These are phyloP conservation scores for Aureobasidium pullulans DNA, from an alignment of 2,329 filamentous ascomycete genomes.

Conservation along the genomic window DNA sequence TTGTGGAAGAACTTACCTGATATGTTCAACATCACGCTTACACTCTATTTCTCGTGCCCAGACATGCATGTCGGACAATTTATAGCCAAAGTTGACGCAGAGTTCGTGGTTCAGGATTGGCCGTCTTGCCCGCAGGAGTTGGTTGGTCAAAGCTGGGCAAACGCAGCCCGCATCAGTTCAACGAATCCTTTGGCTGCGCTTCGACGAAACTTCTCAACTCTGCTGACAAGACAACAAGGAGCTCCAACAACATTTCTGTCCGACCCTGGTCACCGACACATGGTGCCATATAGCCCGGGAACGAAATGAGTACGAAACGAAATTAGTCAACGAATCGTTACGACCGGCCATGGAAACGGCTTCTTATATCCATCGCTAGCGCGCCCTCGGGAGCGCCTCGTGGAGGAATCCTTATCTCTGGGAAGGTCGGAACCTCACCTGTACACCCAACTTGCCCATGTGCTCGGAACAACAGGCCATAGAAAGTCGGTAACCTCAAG, in stretches of 20 bases:
- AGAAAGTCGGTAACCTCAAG: slow-evolving; percentile 2
- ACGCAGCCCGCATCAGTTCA: not conserved
- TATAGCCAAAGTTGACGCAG: not conserved
- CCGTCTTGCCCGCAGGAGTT: not conserved
- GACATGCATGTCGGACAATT: not conserved
- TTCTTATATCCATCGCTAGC: slow-evolving; percentile 2
- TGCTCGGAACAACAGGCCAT: not conserved
- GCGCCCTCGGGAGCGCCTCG: slow-evolving; percentile 1
- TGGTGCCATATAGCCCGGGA: not conserved
- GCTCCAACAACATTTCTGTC: not conserved
- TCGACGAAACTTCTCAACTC: not conserved
- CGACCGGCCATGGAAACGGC: slow-evolving; percentile 3
- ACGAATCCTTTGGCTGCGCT: not conserved
- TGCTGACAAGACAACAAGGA: slow-evolving; percentile 3
- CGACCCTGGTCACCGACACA: not conserved
- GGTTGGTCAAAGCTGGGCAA: slow-evolving; percentile 2
- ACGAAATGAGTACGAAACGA: not conserved
- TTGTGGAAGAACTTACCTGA: not conserved
- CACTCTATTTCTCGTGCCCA: not conserved
- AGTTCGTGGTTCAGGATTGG: not conserved
- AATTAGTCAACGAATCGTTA: slow-evolving; percentile 8
- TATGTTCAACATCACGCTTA: not conserved
- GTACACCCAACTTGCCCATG: slow-evolving; percentile 3
- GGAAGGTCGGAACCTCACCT: not conserved
- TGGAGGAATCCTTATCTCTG: slow-evolving; percentile 13